Evolutionary conservation across 164 flowering plant species (phyloP), one percentile per base, ranked within the genome.

Genomic region (Nelumbo lutea): DNA sequence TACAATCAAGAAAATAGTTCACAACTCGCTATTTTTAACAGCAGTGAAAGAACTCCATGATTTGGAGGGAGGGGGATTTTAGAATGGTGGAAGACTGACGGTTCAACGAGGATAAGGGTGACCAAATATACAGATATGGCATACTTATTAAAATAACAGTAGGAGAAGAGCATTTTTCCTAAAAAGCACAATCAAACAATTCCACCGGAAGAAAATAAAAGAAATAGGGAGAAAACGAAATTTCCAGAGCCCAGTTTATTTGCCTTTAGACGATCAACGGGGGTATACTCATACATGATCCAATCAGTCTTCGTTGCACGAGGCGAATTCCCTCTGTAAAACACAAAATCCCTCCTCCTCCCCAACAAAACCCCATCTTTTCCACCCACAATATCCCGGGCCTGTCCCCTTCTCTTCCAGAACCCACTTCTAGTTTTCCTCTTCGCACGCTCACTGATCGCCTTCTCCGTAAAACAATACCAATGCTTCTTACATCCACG

Each of bases 231-330:
- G 43, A 9, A 13, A 40, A 39, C 10, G 43, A 40, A n/a, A 60
- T 9, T 59, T 38, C 40, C 62, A 3, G 44, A 27, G 27, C 0
- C 11, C 44, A 7, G 14, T 9, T 27, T 39, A 13, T 65, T 39
- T 76, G 81, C 88, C 87, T 76, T 57, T 38, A n/a, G 40, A 39
- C 70, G 72, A 53, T 77, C 79, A 48, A 67, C 55, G 5, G 81
- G 83, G 11, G 86, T 76, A 70, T 88, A 85, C 79, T 86, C 87
- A n/a, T 81, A 72, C 86, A 88, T 70, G 4, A 84, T 44, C 89
- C 89, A 86, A 68, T 81, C 73, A 47, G 90, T 86, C 81, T 66
- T 78, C 1, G 9, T 1, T 14, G 42, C 27, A 55, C 58, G 56
- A 1, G 45, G 10, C 39, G 78, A 77, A 73, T 75, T 69, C 42